Evolutionary conservation across 2,329 filamentous ascomycete species (phyloP).

Genomic region (Elsinoe arachidis): DNA sequence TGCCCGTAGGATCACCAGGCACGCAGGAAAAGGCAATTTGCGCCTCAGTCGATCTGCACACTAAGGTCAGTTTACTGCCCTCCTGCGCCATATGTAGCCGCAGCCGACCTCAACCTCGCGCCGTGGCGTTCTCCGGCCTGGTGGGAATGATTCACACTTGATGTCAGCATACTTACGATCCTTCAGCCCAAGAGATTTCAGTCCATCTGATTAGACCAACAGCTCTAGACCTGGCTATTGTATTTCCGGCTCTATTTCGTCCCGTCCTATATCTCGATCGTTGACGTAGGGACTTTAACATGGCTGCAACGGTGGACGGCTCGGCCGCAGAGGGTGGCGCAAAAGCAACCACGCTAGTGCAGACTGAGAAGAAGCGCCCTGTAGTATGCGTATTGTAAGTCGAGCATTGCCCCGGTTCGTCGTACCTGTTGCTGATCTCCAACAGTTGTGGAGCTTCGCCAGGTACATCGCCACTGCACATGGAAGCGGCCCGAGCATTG

Average conservation of each 20-base stretch:
- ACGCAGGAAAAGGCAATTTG: background rate
- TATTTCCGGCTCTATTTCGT: background rate
- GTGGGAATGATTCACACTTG: background rate
- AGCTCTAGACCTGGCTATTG: background rate
- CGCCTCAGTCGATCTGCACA: background rate
- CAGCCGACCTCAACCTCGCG: background rate
- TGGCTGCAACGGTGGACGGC: background rate
- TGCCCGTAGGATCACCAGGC: background rate
- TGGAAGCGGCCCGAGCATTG: slow-evolving; percentile 69
- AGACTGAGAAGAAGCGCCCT: slow-evolving; percentile 26
- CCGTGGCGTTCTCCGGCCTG: background rate
- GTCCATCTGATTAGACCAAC: background rate
- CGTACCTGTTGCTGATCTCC: slow-evolving; percentile 12
- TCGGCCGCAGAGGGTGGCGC: background rate
- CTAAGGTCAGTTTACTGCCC: background rate
- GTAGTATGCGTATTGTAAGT: slow-evolving; percentile 81
- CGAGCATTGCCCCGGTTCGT: background rate
- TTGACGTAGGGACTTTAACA: background rate
- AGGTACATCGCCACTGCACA: slow-evolving; percentile 64
- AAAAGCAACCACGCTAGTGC: background rate
- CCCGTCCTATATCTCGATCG: background rate
- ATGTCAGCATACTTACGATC: background rate
- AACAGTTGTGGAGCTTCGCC: slow-evolving; percentile 68
- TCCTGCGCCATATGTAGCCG: background rate
- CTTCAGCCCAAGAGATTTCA: background rate